Evolutionary conservation across 352 stramenopile species (phyloP), one percentile per base, ranked within the genome.

Genomic region (Pythium aquatile): DNA sequence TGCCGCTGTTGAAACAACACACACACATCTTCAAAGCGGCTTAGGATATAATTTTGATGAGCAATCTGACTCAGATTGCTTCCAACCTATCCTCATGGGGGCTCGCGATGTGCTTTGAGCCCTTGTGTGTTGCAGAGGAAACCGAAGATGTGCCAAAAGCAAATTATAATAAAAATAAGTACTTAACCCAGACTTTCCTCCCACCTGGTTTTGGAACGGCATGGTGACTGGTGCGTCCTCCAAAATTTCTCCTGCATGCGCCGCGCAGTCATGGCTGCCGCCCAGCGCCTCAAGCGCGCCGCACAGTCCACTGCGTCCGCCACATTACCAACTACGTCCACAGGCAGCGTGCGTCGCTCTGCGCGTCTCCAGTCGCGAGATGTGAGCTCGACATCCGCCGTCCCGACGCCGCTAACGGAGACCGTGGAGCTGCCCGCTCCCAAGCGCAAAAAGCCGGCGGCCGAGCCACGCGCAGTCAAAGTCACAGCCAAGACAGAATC

Each of bases 301-400:
- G 56, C 52, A 33, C 1, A 26, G 11, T 17, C 47, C 11, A 7
- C 47, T n/a, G 47, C 47, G 4, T 54, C 47, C 24, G 24, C 7
- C 8, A 3, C 24, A 52, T 28, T 10, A 0, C 4, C 20, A 17
- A 1, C 44, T 52, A 9, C 44, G n/a, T 13, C 24, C 17, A 7
- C 46, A 17, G n/a, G 11, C 42, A 48, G 9, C 13, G 32, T 63
- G 46, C 61, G 61, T 40, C 61, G 61, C 48, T 68, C 61, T 55
- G 53, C 61, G 26, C 53, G 61, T 20, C 61, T 68, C 44, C 61
- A 58, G 11, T n/a, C 49, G 13, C 42, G 53, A 20, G 42, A 48
- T 14, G 3, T 4, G 33, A 54, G 30, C 58, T 64, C 47, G 10
- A 24, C 20, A 24, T 20, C 26, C 7, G 17, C 57, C 0, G 5